Conservation (phyloP, 768 basidiomycete genomes). For the Psilocybe tampanensis region DNA sequence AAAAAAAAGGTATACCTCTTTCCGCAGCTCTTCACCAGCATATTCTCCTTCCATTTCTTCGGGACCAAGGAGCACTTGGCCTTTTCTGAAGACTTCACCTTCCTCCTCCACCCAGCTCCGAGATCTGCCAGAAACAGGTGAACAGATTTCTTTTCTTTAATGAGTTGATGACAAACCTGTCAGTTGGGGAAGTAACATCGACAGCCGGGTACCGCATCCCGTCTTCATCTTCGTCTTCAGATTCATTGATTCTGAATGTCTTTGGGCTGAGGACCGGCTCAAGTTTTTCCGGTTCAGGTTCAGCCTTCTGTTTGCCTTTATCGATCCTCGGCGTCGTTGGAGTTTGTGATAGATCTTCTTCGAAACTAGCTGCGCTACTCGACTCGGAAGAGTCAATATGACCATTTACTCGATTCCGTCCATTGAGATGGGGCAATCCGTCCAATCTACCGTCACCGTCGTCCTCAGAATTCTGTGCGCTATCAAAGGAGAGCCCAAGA, state of each 20-base stretch:
- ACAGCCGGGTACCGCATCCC: slow-evolving; percentile 29
- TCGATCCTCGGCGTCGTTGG: slow-evolving; percentile 67
- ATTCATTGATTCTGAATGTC: slow-evolving; percentile 47
- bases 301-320: slow-evolving; percentile 78
- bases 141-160: background rate
- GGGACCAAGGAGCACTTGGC: slow-evolving; percentile 73
- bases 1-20: slow-evolving; percentile 52
- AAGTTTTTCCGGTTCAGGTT: slow-evolving; percentile 65
- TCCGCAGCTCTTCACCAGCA: slow-evolving; percentile 85
- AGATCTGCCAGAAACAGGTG: slow-evolving; percentile 46
- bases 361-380: slow-evolving; percentile 19
- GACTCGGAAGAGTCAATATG: slow-evolving; percentile 12
- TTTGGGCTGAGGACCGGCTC: slow-evolving; percentile 74
- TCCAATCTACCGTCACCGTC: slow-evolving; percentile 25
- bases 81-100: slow-evolving; percentile 95
- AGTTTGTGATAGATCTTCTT: slow-evolving; percentile 34
- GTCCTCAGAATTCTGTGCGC: slow-evolving; percentile 12
- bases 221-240: slow-evolving; percentile 56
- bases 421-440: slow-evolving; percentile 27
- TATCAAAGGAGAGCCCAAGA: slow-evolving; percentile 43
- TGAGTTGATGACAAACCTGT: slow-evolving; percentile 47
- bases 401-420: slow-evolving; percentile 17
- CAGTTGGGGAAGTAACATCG: slow-evolving; percentile 39
- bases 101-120: slow-evolving; percentile 90
- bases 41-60: slow-evolving; percentile 92